phyloP scores from a whole-genome alignment of 148 eudicot species.

The Agrostemma githago region DNA sequence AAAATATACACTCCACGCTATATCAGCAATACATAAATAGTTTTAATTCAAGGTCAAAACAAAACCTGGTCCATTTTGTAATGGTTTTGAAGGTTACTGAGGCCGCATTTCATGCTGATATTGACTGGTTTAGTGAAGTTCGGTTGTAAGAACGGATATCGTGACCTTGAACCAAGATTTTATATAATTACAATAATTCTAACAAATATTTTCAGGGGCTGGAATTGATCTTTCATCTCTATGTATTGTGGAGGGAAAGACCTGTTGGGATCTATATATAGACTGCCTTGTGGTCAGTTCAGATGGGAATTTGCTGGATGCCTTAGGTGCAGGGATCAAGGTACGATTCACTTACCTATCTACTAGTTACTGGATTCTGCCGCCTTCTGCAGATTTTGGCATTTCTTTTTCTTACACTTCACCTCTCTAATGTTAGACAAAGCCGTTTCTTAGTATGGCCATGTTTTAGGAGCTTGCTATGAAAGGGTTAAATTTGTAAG shows the following conservation, averaged over 20 bases:
- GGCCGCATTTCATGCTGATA: not conserved
- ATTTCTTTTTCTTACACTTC: not conserved
- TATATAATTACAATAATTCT: not conserved
- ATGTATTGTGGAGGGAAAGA: slow-evolving; percentile 69
- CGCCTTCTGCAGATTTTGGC: not conserved
- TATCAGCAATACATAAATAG: not conserved
- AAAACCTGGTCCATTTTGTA: not conserved
- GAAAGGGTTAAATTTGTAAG: not conserved
- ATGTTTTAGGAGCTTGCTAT: not conserved
- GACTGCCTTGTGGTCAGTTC: slow-evolving; percentile 86
- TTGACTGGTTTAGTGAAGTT: not conserved
- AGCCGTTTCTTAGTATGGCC: not conserved
- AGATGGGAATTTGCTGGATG: slow-evolving; percentile 91
- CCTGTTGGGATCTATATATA: slow-evolving; percentile 96
- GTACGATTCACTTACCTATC: slow-evolving; percentile 28
- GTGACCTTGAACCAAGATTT: not conserved
- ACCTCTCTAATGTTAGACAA: not conserved
- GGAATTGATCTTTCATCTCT: slow-evolving; percentile 87
- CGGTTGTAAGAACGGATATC: not conserved
- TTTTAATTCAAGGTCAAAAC: not conserved
- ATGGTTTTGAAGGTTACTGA: not conserved
- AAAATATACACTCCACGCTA: too few species aligned
- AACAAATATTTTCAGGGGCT: slow-evolving; percentile 48
- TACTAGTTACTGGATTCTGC: not conserved
- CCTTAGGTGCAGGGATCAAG: slow-evolving; percentile 94